Base-by-base conservation (phyloP, 2,329 filamentous ascomycete species). In the Colletotrichum shisoi region DNA sequence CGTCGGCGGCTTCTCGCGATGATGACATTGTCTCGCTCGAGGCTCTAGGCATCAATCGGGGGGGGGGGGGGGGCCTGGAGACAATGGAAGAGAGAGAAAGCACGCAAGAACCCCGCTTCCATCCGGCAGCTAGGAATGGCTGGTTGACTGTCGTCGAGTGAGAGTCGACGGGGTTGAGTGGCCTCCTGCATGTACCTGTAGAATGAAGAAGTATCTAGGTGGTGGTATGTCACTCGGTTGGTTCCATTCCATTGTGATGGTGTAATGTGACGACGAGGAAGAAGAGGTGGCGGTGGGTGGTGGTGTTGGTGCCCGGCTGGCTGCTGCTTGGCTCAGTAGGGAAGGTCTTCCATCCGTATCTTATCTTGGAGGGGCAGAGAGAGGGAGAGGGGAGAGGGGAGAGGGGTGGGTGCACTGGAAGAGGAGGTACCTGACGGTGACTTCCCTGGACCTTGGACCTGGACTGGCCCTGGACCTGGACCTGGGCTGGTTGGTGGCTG, bases 321-420 rank as follows among this genome's bases (percentile, higher is more conserved):
- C 51, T 37, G 40, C 53, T 40, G 24, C 40, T 40, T 53, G 62
- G 44, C 40, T 39, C 31, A 40, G 42, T 44, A 57, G 48, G 53
- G 64, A 67, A 67, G 53, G 64, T 64, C 64, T 51, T 31, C 53
- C 60, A 53, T 31, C 54, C 48, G 40, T 67, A 66, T 66, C 63
- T 62, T 62, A 67, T 67, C 60, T 67, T 49, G n/a, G 31, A 52
- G n/a, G 24, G n/a, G 39, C 8, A 39, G 11, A 21, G 49, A 37
- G 11, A 15, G 2, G 17, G 17, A 37, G 12, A n/a, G 21, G 2
- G 21, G 2, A 21, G 21, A 46, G 17, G 6, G 17, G 3, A 31
- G 12, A 17, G 12, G n/a, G 34, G 34, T 11, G 19, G 52, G 37
- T 31, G 27, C 27, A 40, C 34, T 13, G 31, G 7, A 17, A 39